Base-by-base conservation (phyloP, 441 rosid genomes). In the Capsella rubella region DNA sequence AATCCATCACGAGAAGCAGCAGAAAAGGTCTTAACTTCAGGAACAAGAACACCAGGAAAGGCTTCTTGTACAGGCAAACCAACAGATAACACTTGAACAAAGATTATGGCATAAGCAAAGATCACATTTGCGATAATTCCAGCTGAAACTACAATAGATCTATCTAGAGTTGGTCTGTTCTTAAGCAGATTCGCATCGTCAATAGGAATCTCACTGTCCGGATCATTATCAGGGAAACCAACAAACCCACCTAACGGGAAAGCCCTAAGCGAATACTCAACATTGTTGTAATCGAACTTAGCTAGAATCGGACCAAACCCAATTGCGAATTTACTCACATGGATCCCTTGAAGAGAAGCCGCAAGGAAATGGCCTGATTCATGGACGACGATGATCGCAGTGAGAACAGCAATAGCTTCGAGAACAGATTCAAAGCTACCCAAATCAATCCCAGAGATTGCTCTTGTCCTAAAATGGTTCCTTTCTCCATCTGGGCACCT, bases 171-270 rank as follows among this genome's bases (percentile, higher is more conserved):
- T 8, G 99, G 99, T 45, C 99, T 81, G 46, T 95, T 92, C 85
- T 92, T 95, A 15, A 92, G 94, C 50, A 95, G 84, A 69, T 95
- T 86, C 65, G 63, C 84, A 80, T 95, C 97, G 61, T 92, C 95
- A 1, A 79, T 82, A 1, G 97, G 96, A 81, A 95, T 92, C 40
- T 80, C 86, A 78, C 94, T 89, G 28, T 95, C 89, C 0, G 99
- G 99, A 77, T 95, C 99, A 79, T 95, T 92, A 73, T 95, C 99
- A 50, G 99, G 99, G 79, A 92, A 95, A 34, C 96, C 99, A 34
- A 92, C 97, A 79, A 92, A 95, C 6, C 99, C 99, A 57, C 99
- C 99, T 59, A 95, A 51, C 18, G 99, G 99, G 70, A 95, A 88
- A 56, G 97, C 99, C 65, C 97, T 87, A 71, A 95, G 52, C 35